phyloP scores from a whole-genome alignment of 2,329 filamentous ascomycete genomes.

The Diplodia intermedia region DNA sequence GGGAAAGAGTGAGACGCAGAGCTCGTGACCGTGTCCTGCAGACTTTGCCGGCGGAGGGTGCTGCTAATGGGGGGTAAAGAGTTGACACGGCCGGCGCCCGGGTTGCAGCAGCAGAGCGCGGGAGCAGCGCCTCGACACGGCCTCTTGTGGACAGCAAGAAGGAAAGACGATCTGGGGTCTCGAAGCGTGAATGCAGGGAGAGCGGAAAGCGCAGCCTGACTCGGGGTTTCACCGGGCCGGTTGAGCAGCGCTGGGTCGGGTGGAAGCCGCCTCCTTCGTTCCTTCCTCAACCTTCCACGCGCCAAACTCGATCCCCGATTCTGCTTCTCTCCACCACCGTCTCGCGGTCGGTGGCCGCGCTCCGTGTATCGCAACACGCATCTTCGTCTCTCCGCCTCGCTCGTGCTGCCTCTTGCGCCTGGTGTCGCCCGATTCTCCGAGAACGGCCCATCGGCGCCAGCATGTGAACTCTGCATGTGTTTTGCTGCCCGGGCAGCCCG shows the following conservation, averaged over 20 bases:
- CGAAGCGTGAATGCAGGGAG: neutral
- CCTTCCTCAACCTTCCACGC: neutral
- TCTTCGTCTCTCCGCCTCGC: neutral
- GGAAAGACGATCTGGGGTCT: neutral
- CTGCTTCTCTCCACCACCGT: neutral
- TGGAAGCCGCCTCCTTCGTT: neutral
- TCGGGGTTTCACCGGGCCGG: conserved; percentile 3
- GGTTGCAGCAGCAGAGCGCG: too few species aligned
- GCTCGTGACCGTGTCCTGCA: neutral
- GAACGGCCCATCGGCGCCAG: neutral
- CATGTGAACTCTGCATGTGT: neutral
- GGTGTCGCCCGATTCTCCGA: neutral
- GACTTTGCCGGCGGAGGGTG: neutral
- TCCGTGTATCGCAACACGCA: neutral
- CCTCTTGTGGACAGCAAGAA: neutral
- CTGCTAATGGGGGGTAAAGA: neutral
- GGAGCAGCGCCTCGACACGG: neutral
- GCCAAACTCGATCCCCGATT: neutral
- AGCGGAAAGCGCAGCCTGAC: neutral
- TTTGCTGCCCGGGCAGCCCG: conserved; percentile 12
- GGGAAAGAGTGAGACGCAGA: neutral
- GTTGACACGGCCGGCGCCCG: neutral
- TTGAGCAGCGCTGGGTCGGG: neutral
- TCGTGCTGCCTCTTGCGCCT: neutral
- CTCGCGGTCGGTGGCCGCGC: neutral